Conservation (phyloP, 164 flowering plant genomes). For the Paratinospora sagittata region DNA sequence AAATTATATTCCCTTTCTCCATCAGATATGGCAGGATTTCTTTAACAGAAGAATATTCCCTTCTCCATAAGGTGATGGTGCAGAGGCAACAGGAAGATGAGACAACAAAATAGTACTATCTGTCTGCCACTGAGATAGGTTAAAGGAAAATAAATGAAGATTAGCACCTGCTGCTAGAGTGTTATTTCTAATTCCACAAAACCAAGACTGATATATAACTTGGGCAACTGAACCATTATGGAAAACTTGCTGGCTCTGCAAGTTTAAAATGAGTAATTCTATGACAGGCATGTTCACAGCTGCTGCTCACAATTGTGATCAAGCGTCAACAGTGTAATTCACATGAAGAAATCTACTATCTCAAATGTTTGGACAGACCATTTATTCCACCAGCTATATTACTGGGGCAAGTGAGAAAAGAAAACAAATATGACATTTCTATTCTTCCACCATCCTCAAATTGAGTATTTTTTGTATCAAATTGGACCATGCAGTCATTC, state of each 20-base stretch:
- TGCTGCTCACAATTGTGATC: neutral
- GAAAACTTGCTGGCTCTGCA: neutral
- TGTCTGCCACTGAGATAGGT: slow-evolving; percentile 2
- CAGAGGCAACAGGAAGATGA: neutral
- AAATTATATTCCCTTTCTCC: neutral
- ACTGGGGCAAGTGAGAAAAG: too few relatives aligned
- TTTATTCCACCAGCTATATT: too few relatives aligned
- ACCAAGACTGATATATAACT: neutral
- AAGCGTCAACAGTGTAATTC: too few relatives aligned
- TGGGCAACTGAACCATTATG: neutral
- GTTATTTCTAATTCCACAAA: neutral
- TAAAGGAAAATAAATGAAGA: neutral
- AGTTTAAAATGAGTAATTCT: neutral
- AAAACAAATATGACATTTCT: too few relatives aligned
- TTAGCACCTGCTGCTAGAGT: neutral
- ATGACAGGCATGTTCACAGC: neutral
- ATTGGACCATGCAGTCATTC: too few relatives aligned
- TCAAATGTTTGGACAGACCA: too few relatives aligned
- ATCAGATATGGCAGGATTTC: neutral
- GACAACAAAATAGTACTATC: neutral
- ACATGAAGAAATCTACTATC: too few relatives aligned
- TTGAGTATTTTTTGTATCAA: too few relatives aligned
- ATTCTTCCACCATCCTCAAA: too few relatives aligned
- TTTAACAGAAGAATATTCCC: neutral
- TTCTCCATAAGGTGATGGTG: neutral